A percentile compares a stretch with the other conserved stretches of the same genome.
phyloP scores from a whole-genome alignment of 2,329 filamentous ascomycete species.

The Tolypocladium pustulatum region DNA sequence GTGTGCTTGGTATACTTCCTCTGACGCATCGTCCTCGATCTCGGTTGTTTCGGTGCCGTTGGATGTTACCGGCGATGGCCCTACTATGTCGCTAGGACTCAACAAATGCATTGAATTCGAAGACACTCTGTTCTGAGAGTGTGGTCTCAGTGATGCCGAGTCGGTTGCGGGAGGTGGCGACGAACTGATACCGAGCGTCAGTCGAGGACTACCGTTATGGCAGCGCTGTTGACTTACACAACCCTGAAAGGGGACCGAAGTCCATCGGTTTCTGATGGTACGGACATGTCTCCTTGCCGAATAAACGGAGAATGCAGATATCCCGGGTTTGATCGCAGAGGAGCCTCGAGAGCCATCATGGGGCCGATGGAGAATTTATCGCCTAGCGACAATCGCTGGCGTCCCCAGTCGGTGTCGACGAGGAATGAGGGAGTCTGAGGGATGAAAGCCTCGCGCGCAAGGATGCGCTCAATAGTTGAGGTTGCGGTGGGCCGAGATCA shows the following conservation, averaged over 20 bases:
- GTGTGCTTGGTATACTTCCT: slow-evolving; percentile 38
- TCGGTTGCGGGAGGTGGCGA: slow-evolving; percentile 27
- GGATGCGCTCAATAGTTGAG: slow-evolving; percentile 2
- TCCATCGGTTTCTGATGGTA: slow-evolving; percentile 41
- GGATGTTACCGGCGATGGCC: slow-evolving; percentile 76
- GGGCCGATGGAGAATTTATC: background rate
- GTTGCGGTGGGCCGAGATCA: slow-evolving; percentile 1
- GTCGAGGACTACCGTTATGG: background rate
- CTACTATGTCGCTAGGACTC: slow-evolving; percentile 60
- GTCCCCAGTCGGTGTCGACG: background rate
- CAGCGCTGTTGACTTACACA: slow-evolving; percentile 31
- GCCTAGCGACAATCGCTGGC: background rate
- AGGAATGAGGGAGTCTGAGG: background rate
- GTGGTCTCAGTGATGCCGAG: slow-evolving; percentile 39
- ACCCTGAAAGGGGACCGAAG: slow-evolving; percentile 37
- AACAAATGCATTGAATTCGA: slow-evolving; percentile 45
- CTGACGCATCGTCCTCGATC: slow-evolving; percentile 66
- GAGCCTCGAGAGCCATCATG: slow-evolving; percentile 34
- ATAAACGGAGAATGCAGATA: slow-evolving; percentile 27
- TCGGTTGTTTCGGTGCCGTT: slow-evolving; percentile 76
- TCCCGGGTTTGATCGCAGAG: slow-evolving; percentile 51
- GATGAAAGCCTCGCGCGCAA: slow-evolving; percentile 13
- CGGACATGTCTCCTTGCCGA: slow-evolving; percentile 41
- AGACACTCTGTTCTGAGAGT: slow-evolving; percentile 35
- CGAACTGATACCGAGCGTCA: slow-evolving; percentile 15